Evolutionary conservation across 2,329 filamentous ascomycete genomes (phyloP), one percentile per base, ranked within the genome.

Genomic region (Pseudogymnoascus destructans): DNA sequence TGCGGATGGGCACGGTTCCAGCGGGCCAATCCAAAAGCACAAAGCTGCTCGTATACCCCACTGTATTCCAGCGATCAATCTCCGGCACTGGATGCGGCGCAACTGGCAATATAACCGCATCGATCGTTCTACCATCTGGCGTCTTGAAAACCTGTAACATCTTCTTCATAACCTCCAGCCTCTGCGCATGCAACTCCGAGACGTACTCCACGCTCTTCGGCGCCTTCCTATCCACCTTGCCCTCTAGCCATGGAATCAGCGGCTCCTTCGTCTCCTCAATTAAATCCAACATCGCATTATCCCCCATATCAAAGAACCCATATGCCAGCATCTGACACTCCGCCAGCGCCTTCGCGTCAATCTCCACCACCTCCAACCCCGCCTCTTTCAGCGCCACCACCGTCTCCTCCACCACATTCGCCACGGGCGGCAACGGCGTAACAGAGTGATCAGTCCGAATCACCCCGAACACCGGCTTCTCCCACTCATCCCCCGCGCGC

Each of bases 21-120:
- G 81, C 77, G 0, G 82, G 78, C 64, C 80, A 82, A 66, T 86
- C 82, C 19, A 86, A 68, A 58, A 85, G 64, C 7, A 84, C 81
- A 64, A 82, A 84, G 1, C 73, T 75, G 19, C 74, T 78, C 0
- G 81, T 84, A 65, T 85, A 86, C 59, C 80, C 78, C 0, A 80
- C 77, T 0, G 77, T 77, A 66, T 84, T 83, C 70, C 80, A 86
- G 1, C 75, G 72, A 69, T 86, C 83, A 58, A 83, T 77, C 8
- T 76, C 74, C 1, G 82, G 79, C 0, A 82, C 76, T 0, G 82
- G 80, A 67, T 86, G 83, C 1, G 82, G 81, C 11, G 82, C 82
- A 0, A 84, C 73, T 0, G 82, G 83, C 61, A 77, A 81, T 58
- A 86, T 76, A 57, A 86, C 76, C 0, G 80, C 80, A 70, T 86